Base-by-base conservation (phyloP, 2,329 filamentous ascomycete species). In the Aureobasidium lini region DNA sequence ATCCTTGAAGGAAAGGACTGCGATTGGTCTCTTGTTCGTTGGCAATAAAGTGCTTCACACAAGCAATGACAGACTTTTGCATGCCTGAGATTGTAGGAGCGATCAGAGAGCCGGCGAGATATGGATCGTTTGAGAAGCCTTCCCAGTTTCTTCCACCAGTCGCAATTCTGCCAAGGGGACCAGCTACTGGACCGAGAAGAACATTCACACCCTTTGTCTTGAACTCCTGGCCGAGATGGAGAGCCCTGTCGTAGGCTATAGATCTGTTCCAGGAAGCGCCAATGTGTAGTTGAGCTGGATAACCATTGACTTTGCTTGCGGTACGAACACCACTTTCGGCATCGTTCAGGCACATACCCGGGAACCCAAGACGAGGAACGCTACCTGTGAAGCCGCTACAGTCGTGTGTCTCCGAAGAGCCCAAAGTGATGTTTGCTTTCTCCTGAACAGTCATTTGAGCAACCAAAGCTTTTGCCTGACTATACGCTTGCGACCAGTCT, bases 341-440 rank as follows among this genome's bases (percentile, higher is more conserved):
- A 61, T 76, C 75, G 16, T 73, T 69, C 2, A 76, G 64, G 56
- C 75, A 77, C 4, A 77, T 65, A 13, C 73, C 73, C 11, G 64
- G 69, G 64, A 74, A 76, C 29, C 71, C 71, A 10, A 76, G 66
- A 7, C 73, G 65, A 11, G 66, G 61, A 18, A 76, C 71, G 32
- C 68, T 67, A 34, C 67, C 67, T 29, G 73, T 71, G 61, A 71
- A 72, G 6, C 73, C 73, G 13, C 71, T 68, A 43, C 72, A 74
- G 39, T 62, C 46, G 3, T 63, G 61, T 11, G 61, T 60, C n/a
- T 48, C 32, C 11, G 59, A 60, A n/a, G 59, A 49, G 18, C 73
- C 70, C 46, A 72, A 67, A 2, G 75, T 72, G 37, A 76, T 73
- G 32, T 68, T 68, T 16, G 73, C 63, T 65, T 77, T 76, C 43